A percentile compares a stretch with the other conserved stretches of the same genome.
phyloP scores from a whole-genome alignment of 495 filamentous ascomycete genomes.

The Apodospora peruviana region DNA sequence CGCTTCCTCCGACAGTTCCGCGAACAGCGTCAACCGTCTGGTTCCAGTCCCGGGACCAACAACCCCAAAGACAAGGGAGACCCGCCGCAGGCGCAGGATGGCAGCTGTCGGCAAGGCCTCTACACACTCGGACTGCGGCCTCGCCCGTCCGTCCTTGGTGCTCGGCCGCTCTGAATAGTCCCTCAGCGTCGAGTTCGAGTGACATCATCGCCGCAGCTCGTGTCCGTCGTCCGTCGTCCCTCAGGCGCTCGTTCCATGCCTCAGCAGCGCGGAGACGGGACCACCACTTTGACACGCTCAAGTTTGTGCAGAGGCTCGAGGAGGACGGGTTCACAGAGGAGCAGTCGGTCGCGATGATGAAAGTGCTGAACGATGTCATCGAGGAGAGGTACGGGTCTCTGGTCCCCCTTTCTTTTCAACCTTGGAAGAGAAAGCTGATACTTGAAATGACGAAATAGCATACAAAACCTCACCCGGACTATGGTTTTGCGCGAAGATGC shows the following conservation, averaged over 20 bases:
- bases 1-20: conserved; percentile 9
- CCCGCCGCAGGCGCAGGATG: neutral
- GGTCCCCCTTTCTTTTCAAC: neutral
- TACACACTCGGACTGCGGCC: neutral
- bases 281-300: conserved; percentile 97
- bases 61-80: neutral
- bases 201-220: conserved; percentile 18
- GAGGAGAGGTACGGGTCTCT: conserved; percentile 63
- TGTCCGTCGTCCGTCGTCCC: no score
- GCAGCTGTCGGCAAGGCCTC: neutral
- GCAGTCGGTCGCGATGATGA: conserved; percentile 95
- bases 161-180: neutral
- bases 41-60: neutral
- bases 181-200: neutral
- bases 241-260: conserved; percentile 61
- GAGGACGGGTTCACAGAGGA: conserved; percentile 93
- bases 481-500: conserved; percentile 97
- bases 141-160: no score
- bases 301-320: conserved; percentile 87
- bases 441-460: no score
- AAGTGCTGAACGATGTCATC: conserved; percentile 92
- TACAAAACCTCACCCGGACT: conserved; percentile 94
- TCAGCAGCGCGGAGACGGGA: conserved; percentile 58
- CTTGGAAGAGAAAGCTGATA: no score
- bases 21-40: conserved; percentile 1